A percentile compares a stretch with the other conserved stretches of the same genome.
These are phyloP conservation scores for Cicer cuneatum DNA, from an alignment of 306 rosid species.

Conservation along the genomic window DNA sequence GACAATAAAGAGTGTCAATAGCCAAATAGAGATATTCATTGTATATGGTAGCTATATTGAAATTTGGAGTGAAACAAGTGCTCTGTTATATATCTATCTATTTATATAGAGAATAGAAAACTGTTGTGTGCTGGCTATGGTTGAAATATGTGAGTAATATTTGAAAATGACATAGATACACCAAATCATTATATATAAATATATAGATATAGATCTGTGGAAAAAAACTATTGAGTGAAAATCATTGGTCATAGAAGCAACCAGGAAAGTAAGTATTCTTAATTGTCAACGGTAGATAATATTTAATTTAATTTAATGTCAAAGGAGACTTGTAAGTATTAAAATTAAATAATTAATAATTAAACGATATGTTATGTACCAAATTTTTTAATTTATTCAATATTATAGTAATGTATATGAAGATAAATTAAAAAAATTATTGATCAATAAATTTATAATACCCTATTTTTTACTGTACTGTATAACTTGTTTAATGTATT, in stretches of 20 bases:
- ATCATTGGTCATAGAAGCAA: constrained; percentile 39
- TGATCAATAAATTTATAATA: no score
- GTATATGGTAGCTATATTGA: constrained; percentile 28
- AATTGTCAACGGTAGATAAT: background rate
- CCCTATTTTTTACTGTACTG: no score
- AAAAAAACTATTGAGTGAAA: background rate
- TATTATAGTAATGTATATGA: no score
- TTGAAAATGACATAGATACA: background rate
- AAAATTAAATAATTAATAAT: no score
- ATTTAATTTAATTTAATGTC: background rate
- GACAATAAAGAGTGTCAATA: constrained; percentile 46
- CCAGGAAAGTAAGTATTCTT: constrained; percentile 8
- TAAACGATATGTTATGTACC: no score
- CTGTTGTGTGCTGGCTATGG: background rate
- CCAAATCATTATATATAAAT: background rate
- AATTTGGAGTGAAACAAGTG: constrained; percentile 13
- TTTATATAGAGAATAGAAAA: constrained; percentile 43
- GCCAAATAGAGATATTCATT: constrained; percentile 47
- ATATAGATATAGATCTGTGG: background rate
- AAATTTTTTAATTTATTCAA: no score
- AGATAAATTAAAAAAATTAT: no score
- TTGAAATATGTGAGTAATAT: constrained; percentile 11
- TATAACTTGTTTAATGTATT: no score
- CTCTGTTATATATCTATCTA: constrained; percentile 21
- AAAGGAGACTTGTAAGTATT: no score